phyloP scores from a whole-genome alignment of 306 rosid species.

The Arachis hypogaea region DNA sequence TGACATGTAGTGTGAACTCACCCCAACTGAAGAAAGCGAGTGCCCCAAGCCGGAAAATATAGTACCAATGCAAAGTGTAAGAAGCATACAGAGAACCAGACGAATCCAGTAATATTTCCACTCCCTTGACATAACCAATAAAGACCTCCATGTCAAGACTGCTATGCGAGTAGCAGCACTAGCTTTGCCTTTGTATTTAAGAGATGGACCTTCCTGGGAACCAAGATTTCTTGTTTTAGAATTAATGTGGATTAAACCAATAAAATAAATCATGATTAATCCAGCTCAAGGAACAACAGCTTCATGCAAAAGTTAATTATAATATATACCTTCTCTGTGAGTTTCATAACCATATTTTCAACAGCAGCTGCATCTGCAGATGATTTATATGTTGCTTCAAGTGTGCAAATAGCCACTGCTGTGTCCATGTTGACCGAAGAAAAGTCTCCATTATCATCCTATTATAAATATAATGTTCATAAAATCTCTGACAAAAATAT shows the following conservation, averaged over 20 bases:
- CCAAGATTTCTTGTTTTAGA: constrained; percentile 37
- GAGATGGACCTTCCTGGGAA: constrained; percentile 87
- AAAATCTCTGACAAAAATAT: constrained; percentile 15
- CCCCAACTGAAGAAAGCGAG: constrained; percentile 92
- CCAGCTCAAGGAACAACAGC: too few relatives aligned
- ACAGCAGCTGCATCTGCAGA: constrained; percentile 93
- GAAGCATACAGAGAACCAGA: constrained; percentile 87
- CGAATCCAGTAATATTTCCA: constrained; percentile 99
- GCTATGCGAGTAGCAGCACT: constrained; percentile 74
- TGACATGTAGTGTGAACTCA: constrained; percentile 46
- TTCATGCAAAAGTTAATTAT: not conserved
- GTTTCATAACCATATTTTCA: constrained; percentile 86
- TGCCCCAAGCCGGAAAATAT: constrained; percentile 94
- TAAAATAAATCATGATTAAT: not conserved
- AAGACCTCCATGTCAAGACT: constrained; percentile 94
- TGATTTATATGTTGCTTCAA: constrained; percentile 95
- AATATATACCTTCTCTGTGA: constrained; percentile 73
- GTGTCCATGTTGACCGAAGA: constrained; percentile 99
- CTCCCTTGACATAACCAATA: constrained; percentile 95
- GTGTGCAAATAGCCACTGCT: constrained; percentile 97
- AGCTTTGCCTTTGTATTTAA: constrained; percentile 94
- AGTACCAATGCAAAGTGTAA: constrained; percentile 83
- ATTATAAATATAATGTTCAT: constrained; percentile 42
- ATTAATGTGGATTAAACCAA: not conserved
- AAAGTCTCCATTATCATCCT: constrained; percentile 94